Base-by-base conservation (phyloP, 352 stramenopile species). In the Plasmopara viticola region DNA sequence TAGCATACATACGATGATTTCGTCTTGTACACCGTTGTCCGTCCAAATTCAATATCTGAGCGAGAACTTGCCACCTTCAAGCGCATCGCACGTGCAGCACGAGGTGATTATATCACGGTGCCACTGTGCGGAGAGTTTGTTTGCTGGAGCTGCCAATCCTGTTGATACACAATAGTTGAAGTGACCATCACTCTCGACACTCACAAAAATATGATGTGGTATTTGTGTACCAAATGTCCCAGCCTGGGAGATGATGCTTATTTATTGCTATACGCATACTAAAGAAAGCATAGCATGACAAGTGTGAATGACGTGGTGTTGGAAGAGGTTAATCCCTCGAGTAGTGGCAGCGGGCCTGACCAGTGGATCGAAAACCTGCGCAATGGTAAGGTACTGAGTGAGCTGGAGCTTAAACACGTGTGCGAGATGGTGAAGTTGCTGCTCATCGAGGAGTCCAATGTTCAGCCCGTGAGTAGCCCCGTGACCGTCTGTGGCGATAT, bases 351-450 rank as follows among this genome's bases (percentile, higher is more conserved):
- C 42, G 84, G 84, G 8, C 81, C 82, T 10, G 78, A 90, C 53
- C 61, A 91, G 63, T 95, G 86, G 84, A 90, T 95, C 58, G 85
- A 87, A 50, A 80, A 76, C 56, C 58, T 95, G 53, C 68, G 72
- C 46, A 67, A 68, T 31, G 84, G 85, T 56, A 90, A 91, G 52
- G 52, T 92, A 42, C 66, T 95, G 48, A 87, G 72, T 52, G 86
- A 95, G 69, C 66, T 91, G 53, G 82, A 95, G 67, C 75, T 95
- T 56, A 93, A 94, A 61, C 74, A 90, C 62, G 74, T 94, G 44
- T 95, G 85, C 64, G 78, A 93, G 65, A 91, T 92, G 58, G 84
- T 95, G 43, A 96, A 96, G 72, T 65, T 92, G 55, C 80, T 96
- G 52, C 71, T 96, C 25, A 92, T 95, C 46, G 86, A 96, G 58